Base-by-base conservation (phyloP, 2,329 filamentous ascomycete species). In the Dendrostoma leiphaemia region DNA sequence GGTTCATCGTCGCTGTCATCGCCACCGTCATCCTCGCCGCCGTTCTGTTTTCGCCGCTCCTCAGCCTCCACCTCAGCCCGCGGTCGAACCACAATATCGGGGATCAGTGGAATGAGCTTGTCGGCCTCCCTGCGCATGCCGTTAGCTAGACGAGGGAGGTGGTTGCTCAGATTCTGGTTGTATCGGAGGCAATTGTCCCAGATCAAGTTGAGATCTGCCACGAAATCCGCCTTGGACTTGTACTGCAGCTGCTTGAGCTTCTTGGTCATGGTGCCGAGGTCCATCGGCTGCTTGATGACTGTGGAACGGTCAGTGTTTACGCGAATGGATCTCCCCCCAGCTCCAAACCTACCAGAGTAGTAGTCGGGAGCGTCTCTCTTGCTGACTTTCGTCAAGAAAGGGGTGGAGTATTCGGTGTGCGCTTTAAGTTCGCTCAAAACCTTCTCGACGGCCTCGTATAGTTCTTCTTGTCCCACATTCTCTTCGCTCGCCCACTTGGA, bases 401-500 rank as follows among this genome's bases (percentile, higher is more conserved):
- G 91, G n/a, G 90, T 91, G 1, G 94, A 97, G 71, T 97, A 95
- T 70, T 99, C 94, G 2, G 91, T 96, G 75, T 95, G 92, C 32
- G 94, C 94, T 71, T 97, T 97, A 53, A 99, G 84, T 70, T 97
- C 93, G 66, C 92, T 96, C 65, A 99, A 79, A 49, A 99, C 94
- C 74, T 97, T 97, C 70, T 99, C 94, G 13, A 94, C 80, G 10
- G 94, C 91, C 74, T 99, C 94, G 68, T 99, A 99, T 6, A 99
- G 80, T 71, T 99, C 94, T 71, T 99, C 94, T 71, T 99, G 94
- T 56, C 94, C 93, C 58, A 99, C 88, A 62, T 95, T 94, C 63
- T 99, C 94, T 71, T 97, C 94, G 69, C 89, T 97, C 3, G 94
- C 93, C 94, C 94, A 99, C 74, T 99, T 99, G 72, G 93, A 97